Base-by-base conservation (phyloP, 1,139 yeast genomes). In the Suhomyces choctaworum region DNA sequence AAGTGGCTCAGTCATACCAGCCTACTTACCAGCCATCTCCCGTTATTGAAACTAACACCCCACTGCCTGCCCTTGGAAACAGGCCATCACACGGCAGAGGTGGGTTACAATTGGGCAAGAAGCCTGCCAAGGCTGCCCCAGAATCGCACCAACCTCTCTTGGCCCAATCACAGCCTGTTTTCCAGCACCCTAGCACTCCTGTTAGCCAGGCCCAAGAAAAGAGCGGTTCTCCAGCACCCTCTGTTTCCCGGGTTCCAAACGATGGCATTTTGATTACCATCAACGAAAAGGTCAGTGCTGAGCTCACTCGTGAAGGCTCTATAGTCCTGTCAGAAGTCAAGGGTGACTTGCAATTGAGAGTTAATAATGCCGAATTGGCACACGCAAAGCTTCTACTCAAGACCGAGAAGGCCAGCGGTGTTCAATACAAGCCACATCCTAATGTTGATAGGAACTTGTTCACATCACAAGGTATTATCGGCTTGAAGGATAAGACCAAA, bases 341-440 rank as follows among this genome's bases (percentile, higher is more conserved):
- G 62, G 98, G 98, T 58, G 95, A 85, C 50, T 71, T 92, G 50
- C 95, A 88, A 62, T 71, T 92, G 56, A 82, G 96, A 60, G 81
- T 92, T 48, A 89, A 85, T 56, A 77, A 88, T 51, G 69, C 83
- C 10, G 75, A 73, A 22, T 70, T 82, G 45, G 79, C 95, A 14
- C 75, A 75, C 46, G 76, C 88, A 40, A 78, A 77, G 56, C 72
- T 90, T 39, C 58, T 78, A 43, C 70, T 90, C 44, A 58, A 69
- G 31, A 69, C 80, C 25, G 70, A 69, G 34, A 64, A 68, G 27
- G 59, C 68, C 13, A 54, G 68, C 22, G 77, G 76, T 21, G 73
- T 79, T 37, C 92, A 82, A 56, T 92, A 79, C 70, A 90, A 90
- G 62, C 88, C 97, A 19, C 97, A 92, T 66, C 98, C 98, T 44